Evolutionary conservation across 2,329 filamentous ascomycete genomes (phyloP).

Genomic region (Plenodomus tracheiphilus): DNA sequence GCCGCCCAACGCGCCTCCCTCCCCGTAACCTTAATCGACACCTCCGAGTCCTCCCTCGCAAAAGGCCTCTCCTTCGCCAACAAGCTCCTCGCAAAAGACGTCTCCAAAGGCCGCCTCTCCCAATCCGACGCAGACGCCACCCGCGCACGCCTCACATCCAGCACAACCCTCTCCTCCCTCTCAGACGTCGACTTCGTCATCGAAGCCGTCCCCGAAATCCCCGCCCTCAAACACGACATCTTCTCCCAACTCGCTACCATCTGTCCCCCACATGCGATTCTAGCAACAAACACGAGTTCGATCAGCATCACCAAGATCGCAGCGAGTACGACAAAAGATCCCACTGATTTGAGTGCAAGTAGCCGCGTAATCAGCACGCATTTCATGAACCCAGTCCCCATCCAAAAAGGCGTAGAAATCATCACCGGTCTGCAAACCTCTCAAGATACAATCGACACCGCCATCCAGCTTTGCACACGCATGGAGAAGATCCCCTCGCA

Average conservation of each 20-base stretch:
- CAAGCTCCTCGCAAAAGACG: constrained; percentile 90
- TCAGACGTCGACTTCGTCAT: constrained; percentile 93
- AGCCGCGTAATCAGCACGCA: constrained; percentile 93
- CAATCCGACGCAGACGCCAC: constrained; percentile 77
- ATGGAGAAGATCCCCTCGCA: constrained; percentile 93
- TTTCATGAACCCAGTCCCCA: constrained; percentile 98
- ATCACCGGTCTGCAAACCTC: constrained; percentile 94
- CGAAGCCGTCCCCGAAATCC: constrained; percentile 93
- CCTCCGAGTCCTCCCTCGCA: constrained; percentile 78
- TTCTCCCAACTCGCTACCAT: constrained; percentile 82
- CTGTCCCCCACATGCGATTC: constrained; percentile 80
- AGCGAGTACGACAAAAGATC: constrained; percentile 77
- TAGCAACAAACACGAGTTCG: constrained; percentile 98
- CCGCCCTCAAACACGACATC: constrained; percentile 82
- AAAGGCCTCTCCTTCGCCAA: constrained; percentile 92
- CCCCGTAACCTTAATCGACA: constrained; percentile 84
- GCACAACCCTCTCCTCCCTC: constrained; percentile 75
- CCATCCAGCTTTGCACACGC: constrained; percentile 80
- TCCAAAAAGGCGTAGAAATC: constrained; percentile 97
- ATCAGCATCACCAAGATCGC: constrained; percentile 97
- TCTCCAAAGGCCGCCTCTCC: constrained; percentile 82
- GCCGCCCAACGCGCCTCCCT: constrained; percentile 83
- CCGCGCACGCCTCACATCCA: constrained; percentile 69
- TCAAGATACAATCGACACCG: constrained; percentile 75
- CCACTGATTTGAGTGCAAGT: constrained; percentile 76